Base-by-base conservation (phyloP, 768 basidiomycete species). In the Crassisporium funariophilum region DNA sequence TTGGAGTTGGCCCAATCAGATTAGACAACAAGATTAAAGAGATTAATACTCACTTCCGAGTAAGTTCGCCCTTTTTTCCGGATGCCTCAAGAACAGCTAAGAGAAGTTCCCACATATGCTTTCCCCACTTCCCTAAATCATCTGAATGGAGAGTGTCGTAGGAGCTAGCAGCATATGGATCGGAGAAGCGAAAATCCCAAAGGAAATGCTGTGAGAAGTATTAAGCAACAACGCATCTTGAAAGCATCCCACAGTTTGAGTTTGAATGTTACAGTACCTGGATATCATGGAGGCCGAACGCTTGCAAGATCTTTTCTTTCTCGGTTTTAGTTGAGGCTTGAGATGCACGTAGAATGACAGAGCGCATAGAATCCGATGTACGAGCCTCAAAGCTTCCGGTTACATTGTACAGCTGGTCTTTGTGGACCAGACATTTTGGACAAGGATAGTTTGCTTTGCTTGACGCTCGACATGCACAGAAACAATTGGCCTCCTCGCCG, bases 101-200 rank as follows among this genome's bases (percentile, higher is more conserved):
- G 8, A 61, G 29, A 12, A 58, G 44, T 8, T 17, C 27, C 60
- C 56, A 61, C 4, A 61, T 25, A 55, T 63, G 62, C 35, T 60
- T 52, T 4, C 61, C 59, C 57, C 53, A 59, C 52, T 63, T 59
- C 19, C 65, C 63, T 5, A 58, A 35, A 41, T 60, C 59, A 41
- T 55, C 56, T 4, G 61, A 58, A 41, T 65, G 65, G 10, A 64
- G 53, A 4, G 56, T 62, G 41, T 67, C 59, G 47, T 67, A 67
- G 24, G 54, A 57, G 44, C 21, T 35, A 33, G 58, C 55, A 11
- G 19, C 27, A 35, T 65, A 64, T 9, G 55, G 54, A 46, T 62
- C 52, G 4, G 57, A 59, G 33, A 63, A 57, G 2, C 48, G 47
- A 33, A 60, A 54, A n/a, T 49, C 50, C 65, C 64, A 65, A 6